Evolutionary conservation across 768 basidiomycete species (phyloP).

Genomic region (Omphalotus guepiniiformis): DNA sequence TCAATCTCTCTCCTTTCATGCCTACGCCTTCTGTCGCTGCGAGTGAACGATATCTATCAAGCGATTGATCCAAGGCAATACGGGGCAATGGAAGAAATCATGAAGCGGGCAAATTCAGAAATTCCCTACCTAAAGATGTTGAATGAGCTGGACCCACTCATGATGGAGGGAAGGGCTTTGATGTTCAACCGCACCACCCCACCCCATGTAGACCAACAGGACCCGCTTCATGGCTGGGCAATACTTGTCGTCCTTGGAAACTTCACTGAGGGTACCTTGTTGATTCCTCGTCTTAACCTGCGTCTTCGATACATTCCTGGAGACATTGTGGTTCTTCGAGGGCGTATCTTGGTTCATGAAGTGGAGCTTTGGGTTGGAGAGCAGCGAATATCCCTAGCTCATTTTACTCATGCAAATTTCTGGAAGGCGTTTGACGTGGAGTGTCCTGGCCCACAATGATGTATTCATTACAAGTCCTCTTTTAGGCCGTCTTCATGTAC

Average conservation of each 20-base stretch:
- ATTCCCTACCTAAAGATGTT: not conserved
- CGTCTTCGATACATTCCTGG: not conserved
- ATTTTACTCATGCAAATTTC: conserved; percentile 10
- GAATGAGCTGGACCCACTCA: not conserved
- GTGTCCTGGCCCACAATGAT: no score
- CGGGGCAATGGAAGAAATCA: not conserved
- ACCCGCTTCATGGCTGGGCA: not conserved
- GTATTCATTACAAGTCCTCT: no score
- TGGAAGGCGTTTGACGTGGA: no score
- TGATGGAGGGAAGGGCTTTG: conserved; percentile 2
- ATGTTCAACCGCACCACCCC: conserved; percentile 2
- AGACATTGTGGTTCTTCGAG: not conserved
- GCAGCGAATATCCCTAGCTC: conserved; percentile 4
- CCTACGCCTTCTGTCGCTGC: not conserved
- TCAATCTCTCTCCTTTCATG: not conserved
- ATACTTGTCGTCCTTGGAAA: not conserved
- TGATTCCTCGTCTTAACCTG: not conserved
- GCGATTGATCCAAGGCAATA: not conserved
- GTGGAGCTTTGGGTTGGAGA: conserved; percentile 6
- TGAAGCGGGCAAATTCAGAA: not conserved
- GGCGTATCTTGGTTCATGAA: conserved; percentile 1
- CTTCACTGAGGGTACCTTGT: not conserved
- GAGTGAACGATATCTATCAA: not conserved
- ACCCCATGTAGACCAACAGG: not conserved
- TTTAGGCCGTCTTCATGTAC: no score